Evolutionary conservation across 257 asterid genomes (phyloP).

Genomic region (Solanum paucissectum): DNA sequence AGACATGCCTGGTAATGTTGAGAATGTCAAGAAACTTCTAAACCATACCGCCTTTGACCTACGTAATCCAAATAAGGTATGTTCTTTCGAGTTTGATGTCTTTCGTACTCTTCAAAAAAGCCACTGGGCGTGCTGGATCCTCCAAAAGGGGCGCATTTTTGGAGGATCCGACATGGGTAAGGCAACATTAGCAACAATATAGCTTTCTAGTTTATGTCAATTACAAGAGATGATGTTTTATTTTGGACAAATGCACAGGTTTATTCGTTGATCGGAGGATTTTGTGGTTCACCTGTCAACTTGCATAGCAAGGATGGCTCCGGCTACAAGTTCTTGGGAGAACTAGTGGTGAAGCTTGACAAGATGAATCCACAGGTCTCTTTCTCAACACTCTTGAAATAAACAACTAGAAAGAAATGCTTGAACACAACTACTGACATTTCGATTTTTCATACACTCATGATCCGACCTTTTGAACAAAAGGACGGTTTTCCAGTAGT

Average conservation of each 20-base stretch:
- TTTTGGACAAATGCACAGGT: constrained; percentile 39
- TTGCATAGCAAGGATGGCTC: constrained; percentile 69
- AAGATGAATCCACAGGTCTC: constrained; percentile 75
- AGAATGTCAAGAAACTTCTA: constrained; percentile 61
- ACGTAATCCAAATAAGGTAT: constrained; percentile 76
- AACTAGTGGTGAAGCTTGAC: constrained; percentile 68
- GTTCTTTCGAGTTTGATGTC: neutral
- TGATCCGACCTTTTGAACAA: neutral
- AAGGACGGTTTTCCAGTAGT: neutral
- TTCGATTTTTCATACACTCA: neutral
- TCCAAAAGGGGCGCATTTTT: neutral
- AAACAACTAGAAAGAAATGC: neutral
- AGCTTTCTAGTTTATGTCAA: neutral
- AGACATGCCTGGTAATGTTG: constrained; percentile 62
- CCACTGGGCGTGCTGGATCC: neutral
- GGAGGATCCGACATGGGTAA: neutral
- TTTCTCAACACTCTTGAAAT: neutral
- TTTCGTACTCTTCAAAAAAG: neutral
- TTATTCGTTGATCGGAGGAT: constrained; percentile 64
- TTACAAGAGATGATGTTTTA: neutral
- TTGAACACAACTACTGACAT: neutral
- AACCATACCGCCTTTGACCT: constrained; percentile 69
- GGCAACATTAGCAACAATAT: neutral
- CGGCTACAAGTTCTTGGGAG: constrained; percentile 72
- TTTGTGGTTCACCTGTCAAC: constrained; percentile 61